Base-by-base conservation (phyloP, 1,284 basidiomycete species). In the Pascua guehoae region DNA sequence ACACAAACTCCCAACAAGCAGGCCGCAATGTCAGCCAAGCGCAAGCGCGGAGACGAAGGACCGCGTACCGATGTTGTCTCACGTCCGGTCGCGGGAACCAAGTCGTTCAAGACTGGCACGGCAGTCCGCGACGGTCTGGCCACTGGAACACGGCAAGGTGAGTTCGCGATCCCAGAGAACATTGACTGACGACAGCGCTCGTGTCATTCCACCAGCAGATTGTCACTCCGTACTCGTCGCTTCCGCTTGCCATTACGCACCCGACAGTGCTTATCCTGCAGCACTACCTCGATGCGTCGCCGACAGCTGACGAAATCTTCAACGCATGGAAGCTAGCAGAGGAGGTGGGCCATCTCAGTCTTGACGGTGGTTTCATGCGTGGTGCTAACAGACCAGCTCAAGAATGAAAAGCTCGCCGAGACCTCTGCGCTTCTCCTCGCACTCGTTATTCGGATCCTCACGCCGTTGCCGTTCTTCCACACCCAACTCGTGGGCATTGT, bases 191-290 rank as follows among this genome's bases (percentile, higher is more conserved):
- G 14, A 5, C 57, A 77, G 75, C 74, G 2, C 66, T 78, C 32
- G 66, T 73, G 12, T 71, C 74, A 4, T 69, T 79, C 48, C 68
- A 75, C 54, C 73, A 75, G 58, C 77, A 79, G 61, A 73, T 79
- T 17, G 59, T 68, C 44, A 72, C 74, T 10, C 66, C 70, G 4
- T 55, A 68, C 53, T 76, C 76, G 8, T 39, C 64, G 8, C 65
- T 74, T 4, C 73, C 75, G 0, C 58, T 79, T 2, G 47, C 73
- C 2, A 74, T 78, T 54, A 68, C 67, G 7, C 70, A 79, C 54
- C 66, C 72, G 0, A 69, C 71, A 2, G 71, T 78, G n/a, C 62
- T 73, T 18, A 68, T 79, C 45, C 60, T 75, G 2, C 75, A 77
- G 57, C 73, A 79, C 51, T 79, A 77, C 57, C 66, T 77, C 24